These are phyloP conservation scores for Penicillium brasilianum DNA, from an alignment of 2,329 filamentous ascomycete genomes.

Conservation along the genomic window DNA sequence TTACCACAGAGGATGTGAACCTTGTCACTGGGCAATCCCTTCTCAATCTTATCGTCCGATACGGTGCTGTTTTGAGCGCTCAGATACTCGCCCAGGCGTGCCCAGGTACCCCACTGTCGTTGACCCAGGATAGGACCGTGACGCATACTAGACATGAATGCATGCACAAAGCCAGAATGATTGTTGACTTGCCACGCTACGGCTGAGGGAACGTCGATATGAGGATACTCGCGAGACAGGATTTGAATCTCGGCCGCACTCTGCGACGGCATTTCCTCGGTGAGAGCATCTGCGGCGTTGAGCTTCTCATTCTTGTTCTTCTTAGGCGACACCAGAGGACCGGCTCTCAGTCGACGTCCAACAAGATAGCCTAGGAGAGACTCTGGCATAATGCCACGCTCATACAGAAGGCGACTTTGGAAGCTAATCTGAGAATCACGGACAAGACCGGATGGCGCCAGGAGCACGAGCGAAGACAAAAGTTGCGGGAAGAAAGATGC, in stretches of 20 bases:
- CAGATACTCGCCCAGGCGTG: constrained; percentile 58
- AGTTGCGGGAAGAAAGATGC: constrained; percentile 70
- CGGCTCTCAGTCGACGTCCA: constrained; percentile 55
- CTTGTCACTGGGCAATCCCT: constrained; percentile 50
- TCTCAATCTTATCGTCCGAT: constrained; percentile 34
- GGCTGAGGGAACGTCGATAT: constrained; percentile 64
- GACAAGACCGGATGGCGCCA: constrained; percentile 80
- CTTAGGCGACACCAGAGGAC: constrained; percentile 37
- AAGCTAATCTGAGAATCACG: constrained; percentile 66
- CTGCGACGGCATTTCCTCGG: constrained; percentile 47
- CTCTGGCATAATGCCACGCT: constrained; percentile 64
- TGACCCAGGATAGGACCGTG: constrained; percentile 71
- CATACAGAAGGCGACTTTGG: constrained; percentile 67
- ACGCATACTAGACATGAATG: constrained; percentile 73
- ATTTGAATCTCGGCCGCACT: constrained; percentile 46
- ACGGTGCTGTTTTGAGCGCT: constrained; percentile 45
- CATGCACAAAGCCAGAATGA: constrained; percentile 70
- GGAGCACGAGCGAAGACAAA: constrained; percentile 71
- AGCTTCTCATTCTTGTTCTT: constrained; percentile 41
- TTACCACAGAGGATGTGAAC: constrained; percentile 70
- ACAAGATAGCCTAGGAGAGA: constrained; percentile 60
- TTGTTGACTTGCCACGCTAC: constrained; percentile 71
- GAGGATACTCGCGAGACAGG: constrained; percentile 58
- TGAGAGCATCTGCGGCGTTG: constrained; percentile 48
- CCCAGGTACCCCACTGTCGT: constrained; percentile 63